Conservation (phyloP, 768 basidiomycete species). For the Calocera viscosa region DNA sequence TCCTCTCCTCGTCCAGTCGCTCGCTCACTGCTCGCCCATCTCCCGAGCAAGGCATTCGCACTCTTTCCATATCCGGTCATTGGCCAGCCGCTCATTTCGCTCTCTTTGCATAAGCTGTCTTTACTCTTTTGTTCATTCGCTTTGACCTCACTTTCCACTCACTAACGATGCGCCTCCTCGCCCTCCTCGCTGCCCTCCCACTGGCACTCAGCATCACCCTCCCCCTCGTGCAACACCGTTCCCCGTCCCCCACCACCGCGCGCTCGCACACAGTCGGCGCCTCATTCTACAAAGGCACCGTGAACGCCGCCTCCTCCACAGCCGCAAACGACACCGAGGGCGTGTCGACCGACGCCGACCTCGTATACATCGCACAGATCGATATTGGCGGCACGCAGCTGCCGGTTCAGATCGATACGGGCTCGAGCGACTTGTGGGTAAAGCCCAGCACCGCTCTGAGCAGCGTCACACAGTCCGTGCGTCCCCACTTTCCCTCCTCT, state of each 20-base stretch:
- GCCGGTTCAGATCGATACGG: constrained; percentile 71
- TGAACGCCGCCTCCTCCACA: not conserved
- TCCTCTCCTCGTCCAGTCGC: no score
- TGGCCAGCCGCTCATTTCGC: not conserved
- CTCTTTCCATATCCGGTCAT: no score
- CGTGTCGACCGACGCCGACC: constrained; percentile 34
- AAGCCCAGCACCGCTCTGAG: constrained; percentile 13
- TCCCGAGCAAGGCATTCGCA: not conserved
- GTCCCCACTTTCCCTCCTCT: not conserved
- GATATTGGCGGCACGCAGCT: constrained; percentile 50
- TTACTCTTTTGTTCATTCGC: not conserved
- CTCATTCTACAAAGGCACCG: not conserved
- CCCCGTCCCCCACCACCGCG: not conserved
- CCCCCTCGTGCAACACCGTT: not conserved
- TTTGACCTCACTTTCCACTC: not conserved
- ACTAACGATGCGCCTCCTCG: constrained; percentile 1
- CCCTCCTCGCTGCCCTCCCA: not conserved
- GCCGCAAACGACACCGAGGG: not conserved
- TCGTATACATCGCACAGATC: constrained; percentile 70
- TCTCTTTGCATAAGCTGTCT: not conserved
- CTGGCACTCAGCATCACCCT: not conserved
- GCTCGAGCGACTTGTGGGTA: constrained; percentile 74
- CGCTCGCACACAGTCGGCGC: not conserved
- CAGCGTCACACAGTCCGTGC: not conserved
- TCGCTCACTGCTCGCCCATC: not conserved